A percentile compares a stretch with the other conserved stretches of the same genome.
Evolutionary conservation across 768 basidiomycete genomes (phyloP).

Genomic region (Serpula lacrymans): DNA sequence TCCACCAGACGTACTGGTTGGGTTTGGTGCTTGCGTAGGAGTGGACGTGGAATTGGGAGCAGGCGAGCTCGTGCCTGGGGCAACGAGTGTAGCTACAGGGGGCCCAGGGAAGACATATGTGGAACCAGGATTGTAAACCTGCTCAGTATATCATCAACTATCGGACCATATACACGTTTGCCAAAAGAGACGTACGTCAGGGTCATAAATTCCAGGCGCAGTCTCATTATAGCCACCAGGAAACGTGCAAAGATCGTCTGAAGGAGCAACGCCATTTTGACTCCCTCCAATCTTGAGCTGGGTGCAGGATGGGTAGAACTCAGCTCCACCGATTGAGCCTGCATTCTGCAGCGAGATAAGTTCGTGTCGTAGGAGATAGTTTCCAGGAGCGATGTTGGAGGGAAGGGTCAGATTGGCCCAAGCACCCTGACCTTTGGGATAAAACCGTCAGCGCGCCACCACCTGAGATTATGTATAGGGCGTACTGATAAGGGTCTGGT

Average conservation of each 20-base stretch:
- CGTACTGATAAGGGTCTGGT: slow-evolving; percentile 47
- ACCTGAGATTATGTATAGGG: slow-evolving; percentile 5
- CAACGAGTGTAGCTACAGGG: slow-evolving; percentile 40
- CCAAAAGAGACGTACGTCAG: slow-evolving; percentile 30
- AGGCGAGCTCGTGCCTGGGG: slow-evolving; percentile 8
- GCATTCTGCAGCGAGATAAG: slow-evolving; percentile 75
- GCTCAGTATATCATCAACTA: slow-evolving; percentile 1
- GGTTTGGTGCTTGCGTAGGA: no score
- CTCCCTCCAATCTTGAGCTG: slow-evolving; percentile 27
- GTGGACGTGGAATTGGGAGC: no score
- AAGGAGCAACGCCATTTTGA: slow-evolving; percentile 15
- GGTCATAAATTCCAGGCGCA: slow-evolving; percentile 66
- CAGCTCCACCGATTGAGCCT: slow-evolving; percentile 50
- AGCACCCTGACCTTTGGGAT: slow-evolving; percentile 33
- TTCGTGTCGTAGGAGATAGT: slow-evolving; percentile 76
- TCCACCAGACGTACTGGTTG: no score
- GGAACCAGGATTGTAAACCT: slow-evolving; percentile 29
- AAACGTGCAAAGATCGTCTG: slow-evolving; percentile 45
- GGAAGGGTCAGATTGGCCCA: slow-evolving; percentile 45
- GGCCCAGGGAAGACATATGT: slow-evolving; percentile 56
- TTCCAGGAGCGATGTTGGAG: slow-evolving; percentile 52
- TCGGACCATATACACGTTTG: not conserved
- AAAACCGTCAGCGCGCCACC: not conserved
- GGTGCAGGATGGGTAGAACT: slow-evolving; percentile 29
- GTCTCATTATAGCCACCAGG: slow-evolving; percentile 70